Evolutionary conservation across 768 basidiomycete species (phyloP).

Genomic region (Coprinopsis sp.): DNA sequence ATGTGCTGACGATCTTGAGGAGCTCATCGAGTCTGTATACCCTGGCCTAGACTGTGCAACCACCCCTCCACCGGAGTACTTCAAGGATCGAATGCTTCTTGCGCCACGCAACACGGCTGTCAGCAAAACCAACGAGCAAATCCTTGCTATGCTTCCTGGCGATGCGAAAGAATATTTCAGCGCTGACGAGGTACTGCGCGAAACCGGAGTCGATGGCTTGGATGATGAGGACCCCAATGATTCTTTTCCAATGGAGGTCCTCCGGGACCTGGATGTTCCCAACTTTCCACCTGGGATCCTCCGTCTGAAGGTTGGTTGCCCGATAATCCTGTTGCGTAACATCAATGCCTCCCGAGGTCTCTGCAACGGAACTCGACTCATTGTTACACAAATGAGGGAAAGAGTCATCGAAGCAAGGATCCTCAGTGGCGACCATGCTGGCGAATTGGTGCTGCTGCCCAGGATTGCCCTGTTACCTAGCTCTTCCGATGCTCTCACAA

Average conservation of each 20-base stretch:
- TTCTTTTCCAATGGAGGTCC: conserved; percentile 31
- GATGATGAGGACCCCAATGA: conserved; percentile 18
- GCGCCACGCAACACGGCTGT: conserved; percentile 28
- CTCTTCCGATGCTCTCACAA: conserved; percentile 21
- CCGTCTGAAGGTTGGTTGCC: conserved; percentile 25
- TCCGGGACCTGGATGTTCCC: conserved; percentile 32
- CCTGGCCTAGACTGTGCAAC: neutral
- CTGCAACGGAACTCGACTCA: conserved; percentile 34
- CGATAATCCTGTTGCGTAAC: conserved; percentile 42
- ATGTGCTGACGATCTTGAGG: neutral
- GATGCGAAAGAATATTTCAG: conserved; percentile 18
- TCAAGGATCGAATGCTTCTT: conserved; percentile 32
- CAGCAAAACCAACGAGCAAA: neutral
- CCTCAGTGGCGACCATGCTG: conserved; percentile 32
- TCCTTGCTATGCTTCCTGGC: conserved; percentile 2
- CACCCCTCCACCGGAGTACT: conserved; percentile 22
- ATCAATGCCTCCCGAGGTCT: conserved; percentile 30
- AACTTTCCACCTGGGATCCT: conserved; percentile 37
- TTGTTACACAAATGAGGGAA: conserved; percentile 19
- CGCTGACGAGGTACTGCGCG: conserved; percentile 23
- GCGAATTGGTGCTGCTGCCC: conserved; percentile 34
- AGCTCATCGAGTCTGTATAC: neutral
- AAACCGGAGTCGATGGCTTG: conserved; percentile 9
- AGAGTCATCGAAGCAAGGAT: conserved; percentile 33
- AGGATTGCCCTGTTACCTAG: conserved; percentile 31